These are phyloP conservation scores for Sindora glabra DNA, from an alignment of 306 rosid genomes.

Conservation along the genomic window DNA sequence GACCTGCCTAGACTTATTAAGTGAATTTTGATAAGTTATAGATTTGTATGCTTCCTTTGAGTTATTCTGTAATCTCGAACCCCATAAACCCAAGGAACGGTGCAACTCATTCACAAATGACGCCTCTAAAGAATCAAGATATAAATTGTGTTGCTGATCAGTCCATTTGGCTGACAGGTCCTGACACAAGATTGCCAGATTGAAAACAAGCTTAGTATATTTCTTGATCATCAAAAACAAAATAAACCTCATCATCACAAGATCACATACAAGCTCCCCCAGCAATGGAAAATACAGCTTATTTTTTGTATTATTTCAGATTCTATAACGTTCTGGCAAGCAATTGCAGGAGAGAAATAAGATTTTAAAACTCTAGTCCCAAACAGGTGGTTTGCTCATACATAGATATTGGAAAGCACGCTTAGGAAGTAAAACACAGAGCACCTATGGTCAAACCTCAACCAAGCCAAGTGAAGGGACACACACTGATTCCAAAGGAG, in stretches of 20 bases:
- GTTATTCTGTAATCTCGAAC: conserved; percentile 26
- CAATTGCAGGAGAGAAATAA: no score
- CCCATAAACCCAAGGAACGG: conserved; percentile 25
- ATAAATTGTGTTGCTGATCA: conserved; percentile 60
- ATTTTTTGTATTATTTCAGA: no score
- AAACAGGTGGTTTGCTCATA: no score
- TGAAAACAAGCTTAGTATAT: conserved; percentile 5
- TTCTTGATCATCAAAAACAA: conserved; percentile 13
- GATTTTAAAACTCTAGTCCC: no score
- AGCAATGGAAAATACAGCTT: no score
- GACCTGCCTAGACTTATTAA: conserved; percentile 52
- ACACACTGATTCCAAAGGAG: background rate
- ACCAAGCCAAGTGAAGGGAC: background rate
- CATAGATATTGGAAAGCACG: no score
- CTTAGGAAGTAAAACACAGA: no score
- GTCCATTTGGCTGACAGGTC: conserved; percentile 63
- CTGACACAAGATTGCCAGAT: conserved; percentile 23
- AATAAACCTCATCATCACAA: background rate
- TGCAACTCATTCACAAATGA: conserved; percentile 69
- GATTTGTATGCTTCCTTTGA: conserved; percentile 14
- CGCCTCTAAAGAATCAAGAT: conserved; percentile 68
- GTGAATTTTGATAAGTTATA: conserved; percentile 26
- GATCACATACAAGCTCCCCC: background rate
- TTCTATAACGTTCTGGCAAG: no score
- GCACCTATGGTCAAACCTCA: background rate